Base-by-base conservation (phyloP, 129 eudicot genomes). In the Ambrosia artemisiifolia region DNA sequence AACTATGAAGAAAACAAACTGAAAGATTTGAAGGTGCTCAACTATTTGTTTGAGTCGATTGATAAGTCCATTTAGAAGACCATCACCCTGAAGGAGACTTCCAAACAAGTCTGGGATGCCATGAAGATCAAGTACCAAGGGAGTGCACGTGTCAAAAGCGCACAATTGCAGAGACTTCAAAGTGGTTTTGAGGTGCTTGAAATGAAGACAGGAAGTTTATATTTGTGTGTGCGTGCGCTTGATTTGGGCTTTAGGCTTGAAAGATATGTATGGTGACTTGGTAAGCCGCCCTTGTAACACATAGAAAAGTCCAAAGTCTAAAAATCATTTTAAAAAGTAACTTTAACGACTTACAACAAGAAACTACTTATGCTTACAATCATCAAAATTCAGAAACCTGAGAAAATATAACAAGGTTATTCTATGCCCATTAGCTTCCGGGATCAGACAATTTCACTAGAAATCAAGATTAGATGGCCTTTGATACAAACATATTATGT, bases 291-390 rank as follows among this genome's bases (percentile, higher is more conserved):
- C 28, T 24, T 24, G 28, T 24, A 24, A 24, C 28, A 24, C 28
- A 24, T 24, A 24, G 28, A 24, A 1, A 24, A 24, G 0, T 24
- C 28, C 1, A 24, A 24, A 24, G 54, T 55, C 7, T 2, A 42
- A 38, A 40, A 56, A 20, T 19, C 28, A 7, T 56, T n/a, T 56
- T 33, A 13, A 14, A 40, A 19, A 14, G 4, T 20, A 64, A 53
- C 13, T 65, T 53, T 65, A 51, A 75, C 66, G 40, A 3, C 43
- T 65, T 75, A 51, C 57, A 64, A 11, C 17, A 50, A 51, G 64
- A 53, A 75, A 64, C 55, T 74, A 74, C 6, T 50, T 63, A 11
- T 33, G 69, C 9, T 73, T 73, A 62, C 69, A 61, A 46, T 42
- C 59, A 43, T 49, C 24, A 7, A 44, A 32, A 10, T 62, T 28